Conservation (phyloP, 78 protist species). For the Speleostelium caveatum region DNA sequence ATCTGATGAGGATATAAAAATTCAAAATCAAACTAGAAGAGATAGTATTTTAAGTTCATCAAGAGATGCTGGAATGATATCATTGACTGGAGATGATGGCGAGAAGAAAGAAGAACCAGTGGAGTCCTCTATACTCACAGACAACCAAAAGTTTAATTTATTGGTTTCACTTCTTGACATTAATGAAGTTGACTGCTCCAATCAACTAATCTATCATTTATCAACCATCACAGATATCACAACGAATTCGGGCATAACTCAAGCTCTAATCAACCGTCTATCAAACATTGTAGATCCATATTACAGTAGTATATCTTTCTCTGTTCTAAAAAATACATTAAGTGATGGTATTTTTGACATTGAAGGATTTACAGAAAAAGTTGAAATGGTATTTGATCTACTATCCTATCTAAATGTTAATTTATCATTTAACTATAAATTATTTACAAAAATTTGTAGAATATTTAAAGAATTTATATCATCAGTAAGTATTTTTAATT, state of each 20-base stretch:
- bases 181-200: conserved; percentile 1
- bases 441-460: conserved; percentile 34
- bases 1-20: conserved; percentile 55
- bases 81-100: not conserved
- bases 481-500: not conserved
- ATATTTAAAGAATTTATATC: conserved; percentile 36
- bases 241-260: conserved; percentile 1
- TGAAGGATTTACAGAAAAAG: not conserved
- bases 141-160: conserved; percentile 58
- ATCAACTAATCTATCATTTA: conserved; percentile 18
- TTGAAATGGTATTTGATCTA: conserved; percentile 28
- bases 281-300: conserved; percentile 23
- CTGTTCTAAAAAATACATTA: not conserved
- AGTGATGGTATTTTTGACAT: not conserved
- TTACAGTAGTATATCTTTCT: conserved; percentile 48
- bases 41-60: not conserved
- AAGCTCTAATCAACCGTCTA: conserved; percentile 15
- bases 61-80: not conserved
- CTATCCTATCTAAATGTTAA: conserved; percentile 20
- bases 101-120: not conserved
- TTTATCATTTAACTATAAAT: conserved; percentile 4
- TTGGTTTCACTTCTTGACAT: conserved; percentile 21
- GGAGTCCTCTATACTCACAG: not conserved
- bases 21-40: conserved; percentile 15
- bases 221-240: conserved; percentile 20